Evolutionary conservation across 73 alveolate genomes (phyloP).

Genomic region (Effrenium voratum): DNA sequence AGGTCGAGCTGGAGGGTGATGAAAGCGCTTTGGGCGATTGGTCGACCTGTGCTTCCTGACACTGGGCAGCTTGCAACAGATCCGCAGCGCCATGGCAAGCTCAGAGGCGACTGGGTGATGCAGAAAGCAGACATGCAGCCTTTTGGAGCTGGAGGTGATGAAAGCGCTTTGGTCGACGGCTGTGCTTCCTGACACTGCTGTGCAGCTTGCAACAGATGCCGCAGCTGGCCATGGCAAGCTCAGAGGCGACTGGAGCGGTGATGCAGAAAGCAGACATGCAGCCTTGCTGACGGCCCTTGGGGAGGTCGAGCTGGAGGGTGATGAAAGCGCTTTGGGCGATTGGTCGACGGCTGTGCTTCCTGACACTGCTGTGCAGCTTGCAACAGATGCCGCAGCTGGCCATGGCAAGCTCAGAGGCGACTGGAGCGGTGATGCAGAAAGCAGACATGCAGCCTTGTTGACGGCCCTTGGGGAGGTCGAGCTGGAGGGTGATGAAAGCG

Average conservation of each 20-base stretch:
- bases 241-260: slow-evolving; percentile 7
- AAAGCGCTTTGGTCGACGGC: too few species aligned
- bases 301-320: background rate
- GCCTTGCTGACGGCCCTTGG: slow-evolving; percentile 30
- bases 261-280: background rate
- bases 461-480: slow-evolving; percentile 10
- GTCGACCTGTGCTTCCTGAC: background rate
- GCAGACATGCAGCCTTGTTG: slow-evolving; percentile 21
- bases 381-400: background rate
- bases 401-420: background rate
- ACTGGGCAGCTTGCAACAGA: background rate
- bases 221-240: background rate
- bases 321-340: too few species aligned
- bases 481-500: background rate
- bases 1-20: background rate
- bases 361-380: background rate
- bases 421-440: slow-evolving; percentile 16
- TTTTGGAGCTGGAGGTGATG: background rate
- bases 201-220: background rate
- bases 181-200: background rate
- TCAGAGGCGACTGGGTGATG: slow-evolving; percentile 20
- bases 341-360: background rate
- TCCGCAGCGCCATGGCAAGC: too few species aligned
- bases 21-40: background rate
- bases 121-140: slow-evolving; percentile 15